Percentiles rank a stretch among this genome's conserved stretches.
phyloP scores from a whole-genome alignment of 331 rosid species.

The Rhamnella rubrinervis region DNA sequence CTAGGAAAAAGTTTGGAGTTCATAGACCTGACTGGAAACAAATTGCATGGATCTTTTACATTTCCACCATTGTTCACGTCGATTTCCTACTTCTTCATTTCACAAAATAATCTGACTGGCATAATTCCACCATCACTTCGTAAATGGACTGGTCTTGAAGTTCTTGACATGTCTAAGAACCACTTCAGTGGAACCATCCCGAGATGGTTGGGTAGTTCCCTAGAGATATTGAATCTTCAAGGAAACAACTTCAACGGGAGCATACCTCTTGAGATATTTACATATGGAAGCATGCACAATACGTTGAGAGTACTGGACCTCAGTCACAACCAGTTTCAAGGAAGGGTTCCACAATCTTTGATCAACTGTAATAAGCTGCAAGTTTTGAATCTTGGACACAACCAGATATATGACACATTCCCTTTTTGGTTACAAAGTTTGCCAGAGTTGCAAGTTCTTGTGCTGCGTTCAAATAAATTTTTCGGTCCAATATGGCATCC shows the following conservation, averaged over 20 bases:
- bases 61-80: background rate
- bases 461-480: background rate
- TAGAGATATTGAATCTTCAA: too few relatives aligned
- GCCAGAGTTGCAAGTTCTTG: background rate
- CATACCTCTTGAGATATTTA: too few relatives aligned
- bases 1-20: background rate
- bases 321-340: background rate
- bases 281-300: too few relatives aligned
- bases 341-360: background rate
- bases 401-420: background rate
- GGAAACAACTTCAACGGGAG: too few relatives aligned
- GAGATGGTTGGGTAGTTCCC: background rate
- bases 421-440: background rate
- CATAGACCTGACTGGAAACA: background rate
- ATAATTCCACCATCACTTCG: too few relatives aligned
- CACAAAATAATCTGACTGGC: constrained; percentile 3
- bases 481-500: background rate
- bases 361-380: background rate
- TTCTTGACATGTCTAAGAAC: constrained; percentile 20
- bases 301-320: background rate
- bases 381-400: background rate
- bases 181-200: background rate
- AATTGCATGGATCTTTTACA: background rate
- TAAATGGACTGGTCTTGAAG: background rate
- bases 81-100: background rate